phyloP scores from a whole-genome alignment of 2,329 filamentous ascomycete genomes.

The Xylaria sp. region DNA sequence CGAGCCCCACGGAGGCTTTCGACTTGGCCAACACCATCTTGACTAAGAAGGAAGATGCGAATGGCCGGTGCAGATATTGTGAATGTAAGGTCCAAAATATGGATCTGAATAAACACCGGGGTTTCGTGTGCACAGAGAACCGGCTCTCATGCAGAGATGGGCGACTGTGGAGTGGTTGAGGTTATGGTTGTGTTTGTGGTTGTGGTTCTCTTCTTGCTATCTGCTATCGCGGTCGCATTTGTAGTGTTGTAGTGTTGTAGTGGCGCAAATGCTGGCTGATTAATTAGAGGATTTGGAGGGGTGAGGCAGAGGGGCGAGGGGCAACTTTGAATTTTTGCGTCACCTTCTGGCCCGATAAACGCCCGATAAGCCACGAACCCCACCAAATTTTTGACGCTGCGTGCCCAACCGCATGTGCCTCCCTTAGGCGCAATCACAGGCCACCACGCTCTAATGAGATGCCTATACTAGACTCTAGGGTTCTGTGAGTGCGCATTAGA shows the following conservation, averaged over 20 bases:
- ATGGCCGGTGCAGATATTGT: not conserved
- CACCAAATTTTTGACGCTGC: slow-evolving; percentile 38
- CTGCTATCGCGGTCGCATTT: slow-evolving; percentile 7
- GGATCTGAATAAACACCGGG: not conserved
- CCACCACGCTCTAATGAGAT: not conserved
- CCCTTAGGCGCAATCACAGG: slow-evolving; percentile 2
- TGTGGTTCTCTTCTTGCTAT: not conserved
- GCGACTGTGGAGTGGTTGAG: no score
- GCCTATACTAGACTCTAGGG: not conserved
- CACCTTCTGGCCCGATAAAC: slow-evolving; percentile 31
- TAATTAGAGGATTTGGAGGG: slow-evolving; percentile 49
- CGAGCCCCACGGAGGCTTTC: slow-evolving; percentile 92
- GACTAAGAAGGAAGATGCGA: slow-evolving; percentile 27
- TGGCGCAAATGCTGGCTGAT: slow-evolving; percentile 22
- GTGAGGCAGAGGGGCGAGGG: slow-evolving; percentile 48
- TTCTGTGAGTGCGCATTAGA: not conserved
- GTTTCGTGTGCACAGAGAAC: not conserved
- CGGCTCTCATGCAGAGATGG: not conserved
- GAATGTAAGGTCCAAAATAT: not conserved
- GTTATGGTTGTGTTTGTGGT: not conserved
- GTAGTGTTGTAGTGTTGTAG: slow-evolving; percentile 6
- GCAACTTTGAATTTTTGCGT: slow-evolving; percentile 50
- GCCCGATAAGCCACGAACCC: slow-evolving; percentile 40
- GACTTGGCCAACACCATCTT: slow-evolving; percentile 78
- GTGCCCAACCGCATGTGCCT: no score